A percentile compares a stretch with the other conserved stretches of the same genome.
phyloP scores from a whole-genome alignment of 176 grass and related monocot species.

The Echinochloa phyllopogon region DNA sequence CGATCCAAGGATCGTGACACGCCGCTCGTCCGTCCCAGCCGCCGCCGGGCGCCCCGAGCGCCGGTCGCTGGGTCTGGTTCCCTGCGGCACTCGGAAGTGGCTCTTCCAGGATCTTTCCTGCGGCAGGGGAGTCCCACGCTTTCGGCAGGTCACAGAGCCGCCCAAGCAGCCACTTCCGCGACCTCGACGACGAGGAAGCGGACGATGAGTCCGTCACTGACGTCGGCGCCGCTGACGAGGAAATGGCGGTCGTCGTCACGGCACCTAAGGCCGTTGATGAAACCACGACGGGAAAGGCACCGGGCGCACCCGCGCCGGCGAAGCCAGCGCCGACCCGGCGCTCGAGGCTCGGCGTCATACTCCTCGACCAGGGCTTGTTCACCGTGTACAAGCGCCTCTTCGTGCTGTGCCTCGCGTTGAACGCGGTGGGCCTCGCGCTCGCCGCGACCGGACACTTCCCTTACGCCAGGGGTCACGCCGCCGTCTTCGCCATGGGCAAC shows the following conservation, averaged over 20 bases:
- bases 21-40: neutral
- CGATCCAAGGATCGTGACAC: too few species aligned
- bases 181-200: conserved; percentile 43
- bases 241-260: conserved; percentile 16
- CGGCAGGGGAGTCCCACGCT: neutral
- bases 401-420: conserved; percentile 44
- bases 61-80: conserved; percentile 52
- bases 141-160: conserved; percentile 22
- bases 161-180: conserved; percentile 69
- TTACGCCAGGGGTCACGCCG: conserved; percentile 51
- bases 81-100: conserved; percentile 11
- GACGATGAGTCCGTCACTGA: conserved; percentile 7
- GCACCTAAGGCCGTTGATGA: neutral
- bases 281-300: neutral
- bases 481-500: conserved; percentile 66
- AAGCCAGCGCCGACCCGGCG: neutral
- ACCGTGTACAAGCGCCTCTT: conserved; percentile 81
- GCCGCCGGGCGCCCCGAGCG: neutral
- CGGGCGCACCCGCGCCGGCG: neutral
- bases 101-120: conserved; percentile 32
- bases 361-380: conserved; percentile 73
- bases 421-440: conserved; percentile 37
- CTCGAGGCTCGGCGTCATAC: conserved; percentile 58
- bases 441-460: conserved; percentile 51
- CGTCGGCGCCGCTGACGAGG: conserved; percentile 18